Evolutionary conservation across 306 rosid genomes (phyloP), one percentile per base, ranked within the genome.

Genomic region (Vachellia collinsii): DNA sequence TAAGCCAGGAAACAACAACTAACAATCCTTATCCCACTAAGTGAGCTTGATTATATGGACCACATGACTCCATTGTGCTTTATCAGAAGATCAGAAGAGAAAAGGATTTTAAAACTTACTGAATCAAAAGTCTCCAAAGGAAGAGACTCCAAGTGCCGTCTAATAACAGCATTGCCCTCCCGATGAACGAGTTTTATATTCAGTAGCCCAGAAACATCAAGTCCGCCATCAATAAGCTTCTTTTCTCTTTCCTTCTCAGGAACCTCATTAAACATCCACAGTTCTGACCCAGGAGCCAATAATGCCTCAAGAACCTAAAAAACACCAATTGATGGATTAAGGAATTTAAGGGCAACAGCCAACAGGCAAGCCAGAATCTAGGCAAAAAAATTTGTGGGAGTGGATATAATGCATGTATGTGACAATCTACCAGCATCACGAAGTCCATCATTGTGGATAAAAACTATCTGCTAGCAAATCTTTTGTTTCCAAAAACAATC

Each of bases 201-300:
- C 86, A 74, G 80, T 83, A 93, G 85, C 78, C 78, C 85, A 84
- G 92, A 86, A 79, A 91, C 86, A 46, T 89, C 95, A 73, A 94
- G 97, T 77, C 94, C 99, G 58, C 99, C 99, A 83, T 92, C 97
- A 70, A 84, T 86, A 72, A 94, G 99, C 84, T 94, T 94, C 85
- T 20, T 88, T 85, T 94, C 97, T 83, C 99, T 90, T 84, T 91
- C 94, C 61, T 61, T 83, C 86, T 85, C 94, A 58, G 90, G 97
- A 85, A 94, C 99, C 83, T 94, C 99, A 72, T 94, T 94, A 83
- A 92, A 94, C 99, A 94, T 93, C 99, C 99, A 93, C 78, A 94
- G 94, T 86, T 94, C 97, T 37, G 99, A 94, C 66, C 91, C 94
- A 72, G 91, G 90, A 76, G 99, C 97, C 85, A 94, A 84, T 77